Conservation (phyloP, 805 yeast genomes). For the Metschnikowia drakensbergensis region DNA sequence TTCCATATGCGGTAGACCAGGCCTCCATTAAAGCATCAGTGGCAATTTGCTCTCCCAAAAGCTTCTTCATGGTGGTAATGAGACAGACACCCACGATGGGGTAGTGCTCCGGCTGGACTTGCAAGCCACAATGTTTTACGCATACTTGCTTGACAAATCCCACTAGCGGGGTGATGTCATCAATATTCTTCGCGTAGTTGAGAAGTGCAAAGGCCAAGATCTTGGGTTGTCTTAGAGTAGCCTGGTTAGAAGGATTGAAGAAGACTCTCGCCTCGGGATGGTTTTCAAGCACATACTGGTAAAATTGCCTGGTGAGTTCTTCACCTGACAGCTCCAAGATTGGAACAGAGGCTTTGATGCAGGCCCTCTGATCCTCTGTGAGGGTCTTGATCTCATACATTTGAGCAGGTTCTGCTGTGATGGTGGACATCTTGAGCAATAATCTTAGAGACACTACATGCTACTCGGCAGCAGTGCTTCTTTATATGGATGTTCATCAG, state of each 20-base stretch:
- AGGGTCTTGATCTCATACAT: conserved; percentile 27
- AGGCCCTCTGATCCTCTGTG: conserved; percentile 26
- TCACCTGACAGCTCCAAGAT: conserved; percentile 54
- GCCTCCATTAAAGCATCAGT: conserved; percentile 55
- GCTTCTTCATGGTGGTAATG: conserved; percentile 49
- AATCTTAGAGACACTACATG: background rate
- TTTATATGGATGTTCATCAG: background rate
- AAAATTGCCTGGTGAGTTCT: conserved; percentile 51
- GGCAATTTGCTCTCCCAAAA: conserved; percentile 53
- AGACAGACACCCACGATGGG: conserved; percentile 59
- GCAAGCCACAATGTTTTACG: conserved; percentile 63
- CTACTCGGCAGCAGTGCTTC: background rate
- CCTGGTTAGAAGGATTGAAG: conserved; percentile 60
- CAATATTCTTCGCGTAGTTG: conserved; percentile 60
- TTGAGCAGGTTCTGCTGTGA: conserved; percentile 4
- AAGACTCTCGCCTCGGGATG: conserved; percentile 55
- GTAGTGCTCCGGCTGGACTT: conserved; percentile 61
- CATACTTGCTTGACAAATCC: conserved; percentile 58
- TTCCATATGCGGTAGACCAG: conserved; percentile 63
- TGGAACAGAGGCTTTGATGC: conserved; percentile 51
- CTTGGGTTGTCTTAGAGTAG: conserved; percentile 52
- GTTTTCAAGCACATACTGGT: conserved; percentile 49
- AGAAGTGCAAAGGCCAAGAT: conserved; percentile 61
- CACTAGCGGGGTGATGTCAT: conserved; percentile 50
- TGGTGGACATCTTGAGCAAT: background rate